Conservation (phyloP, 768 basidiomycete genomes). For the Kwoniella europaea region DNA sequence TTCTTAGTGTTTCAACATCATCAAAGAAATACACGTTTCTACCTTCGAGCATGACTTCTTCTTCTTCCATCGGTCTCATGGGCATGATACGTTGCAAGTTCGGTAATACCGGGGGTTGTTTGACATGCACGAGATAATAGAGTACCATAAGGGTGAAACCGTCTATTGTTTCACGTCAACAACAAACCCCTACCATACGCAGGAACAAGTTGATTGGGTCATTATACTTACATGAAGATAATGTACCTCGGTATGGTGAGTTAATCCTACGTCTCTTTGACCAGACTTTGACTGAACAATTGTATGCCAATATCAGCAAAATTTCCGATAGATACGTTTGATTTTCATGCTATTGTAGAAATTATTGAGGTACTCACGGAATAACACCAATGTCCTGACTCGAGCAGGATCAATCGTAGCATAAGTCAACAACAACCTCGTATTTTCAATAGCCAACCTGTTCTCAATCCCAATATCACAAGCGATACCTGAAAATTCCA, state of each 20-base stretch:
- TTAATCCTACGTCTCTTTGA: conserved; percentile 98
- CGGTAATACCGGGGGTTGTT: conserved; percentile 93
- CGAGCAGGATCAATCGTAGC: conserved; percentile 94
- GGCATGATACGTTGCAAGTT: conserved; percentile 96
- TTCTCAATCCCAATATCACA: conserved; percentile 99
- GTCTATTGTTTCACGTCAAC: conserved; percentile 57
- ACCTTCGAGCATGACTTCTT: conserved; percentile 63
- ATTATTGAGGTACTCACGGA: conserved; percentile 70
- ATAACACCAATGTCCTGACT: conserved; percentile 90
- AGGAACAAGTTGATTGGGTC: not conserved
- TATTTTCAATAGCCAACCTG: conserved; percentile 94
- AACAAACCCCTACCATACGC: not conserved
- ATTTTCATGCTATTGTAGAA: too few relatives aligned
- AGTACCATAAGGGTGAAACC: conserved; percentile 98
- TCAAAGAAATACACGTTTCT: conserved; percentile 91
- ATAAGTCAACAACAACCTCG: conserved; percentile 92
- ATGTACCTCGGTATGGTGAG: conserved; percentile 93
- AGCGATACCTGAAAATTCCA: conserved; percentile 72
- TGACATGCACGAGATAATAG: conserved; percentile 96
- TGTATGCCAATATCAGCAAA: too few relatives aligned
- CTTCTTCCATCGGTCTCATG: conserved; percentile 76
- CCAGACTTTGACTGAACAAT: conserved; percentile 89
- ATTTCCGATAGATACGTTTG: too few relatives aligned
- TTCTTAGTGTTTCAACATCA: conserved; percentile 87
- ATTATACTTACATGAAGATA: conserved; percentile 70